Percentiles rank a stretch among this genome's conserved stretches.
Evolutionary conservation across 306 rosid species (phyloP).

Genomic region (Notholithocarpus densiflorus): DNA sequence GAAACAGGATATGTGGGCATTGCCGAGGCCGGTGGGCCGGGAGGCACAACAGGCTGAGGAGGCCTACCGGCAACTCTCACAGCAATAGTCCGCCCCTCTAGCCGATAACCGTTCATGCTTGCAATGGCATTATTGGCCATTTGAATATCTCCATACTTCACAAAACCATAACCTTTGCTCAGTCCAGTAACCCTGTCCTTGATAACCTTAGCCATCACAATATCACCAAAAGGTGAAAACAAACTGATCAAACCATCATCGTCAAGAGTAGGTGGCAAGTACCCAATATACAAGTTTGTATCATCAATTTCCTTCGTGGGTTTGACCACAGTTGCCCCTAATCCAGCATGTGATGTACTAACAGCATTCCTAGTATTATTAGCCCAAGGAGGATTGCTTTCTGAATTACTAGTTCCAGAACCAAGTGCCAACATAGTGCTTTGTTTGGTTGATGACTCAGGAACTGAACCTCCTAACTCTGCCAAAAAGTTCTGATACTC

Average conservation of each 20-base stretch:
- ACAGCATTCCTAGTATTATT: constrained; percentile 45
- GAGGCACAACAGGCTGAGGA: constrained; percentile 88
- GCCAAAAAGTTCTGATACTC: constrained; percentile 96
- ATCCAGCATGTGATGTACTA: constrained; percentile 52
- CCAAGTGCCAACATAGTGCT: constrained; percentile 54
- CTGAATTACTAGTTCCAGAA: constrained; percentile 52
- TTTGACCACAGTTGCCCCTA: constrained; percentile 63
- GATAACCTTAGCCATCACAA: constrained; percentile 96
- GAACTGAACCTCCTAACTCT: constrained; percentile 71
- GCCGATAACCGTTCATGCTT: constrained; percentile 91
- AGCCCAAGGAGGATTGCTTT: constrained; percentile 91
- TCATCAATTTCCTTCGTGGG: constrained; percentile 83
- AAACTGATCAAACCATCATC: constrained; percentile 82
- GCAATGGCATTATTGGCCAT: constrained; percentile 89
- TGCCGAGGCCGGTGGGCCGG: constrained; percentile 75
- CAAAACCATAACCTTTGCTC: constrained; percentile 98
- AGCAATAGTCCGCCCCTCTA: constrained; percentile 93
- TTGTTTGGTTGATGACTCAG: constrained; percentile 54
- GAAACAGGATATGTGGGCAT: constrained; percentile 72
- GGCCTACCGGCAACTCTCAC: constrained; percentile 99
- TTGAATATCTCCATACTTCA: constrained; percentile 82
- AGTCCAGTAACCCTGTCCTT: constrained; percentile 74
- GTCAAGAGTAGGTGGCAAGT: constrained; percentile 89
- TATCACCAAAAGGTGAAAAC: constrained; percentile 92
- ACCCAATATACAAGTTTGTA: constrained; percentile 91